Conservation (phyloP, 768 basidiomycete genomes). For the Wakefieldia striispora region DNA sequence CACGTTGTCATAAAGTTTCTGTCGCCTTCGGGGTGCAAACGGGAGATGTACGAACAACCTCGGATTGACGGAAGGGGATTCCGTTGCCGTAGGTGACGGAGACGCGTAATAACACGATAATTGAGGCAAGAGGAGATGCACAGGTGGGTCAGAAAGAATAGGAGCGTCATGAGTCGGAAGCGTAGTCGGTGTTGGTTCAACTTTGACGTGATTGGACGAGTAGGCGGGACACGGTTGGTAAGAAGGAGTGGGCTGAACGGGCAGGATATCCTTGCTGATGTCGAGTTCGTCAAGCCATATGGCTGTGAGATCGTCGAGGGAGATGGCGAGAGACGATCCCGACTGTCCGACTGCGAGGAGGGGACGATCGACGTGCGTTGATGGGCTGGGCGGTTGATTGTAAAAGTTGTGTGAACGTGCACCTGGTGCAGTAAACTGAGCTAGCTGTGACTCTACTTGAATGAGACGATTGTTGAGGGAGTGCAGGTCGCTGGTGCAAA, state of each 20-base stretch:
- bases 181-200: constrained; percentile 31
- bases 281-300: constrained; percentile 63
- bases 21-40: constrained; percentile 34
- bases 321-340: constrained; percentile 50
- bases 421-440: constrained; percentile 41
- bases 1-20: constrained; percentile 38
- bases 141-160: constrained; percentile 18
- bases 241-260: constrained; percentile 15
- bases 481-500: constrained; percentile 61
- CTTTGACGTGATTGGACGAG: constrained; percentile 28
- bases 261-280: constrained; percentile 27
- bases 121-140: constrained; percentile 21
- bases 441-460: constrained; percentile 61
- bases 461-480: constrained; percentile 80
- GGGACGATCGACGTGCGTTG: constrained; percentile 24
- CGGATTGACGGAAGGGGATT: constrained; percentile 36
- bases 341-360: constrained; percentile 38
- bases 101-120: constrained; percentile 19
- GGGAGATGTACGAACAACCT: constrained; percentile 42
- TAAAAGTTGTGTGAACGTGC: constrained; percentile 21
- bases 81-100: constrained; percentile 22
- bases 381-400: constrained; percentile 12
- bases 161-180: constrained; percentile 23
- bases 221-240: constrained; percentile 17
- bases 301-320: constrained; percentile 53